Conservation (phyloP, 192 early-diverging fungal species). For the Dimargaris cristalligena region DNA sequence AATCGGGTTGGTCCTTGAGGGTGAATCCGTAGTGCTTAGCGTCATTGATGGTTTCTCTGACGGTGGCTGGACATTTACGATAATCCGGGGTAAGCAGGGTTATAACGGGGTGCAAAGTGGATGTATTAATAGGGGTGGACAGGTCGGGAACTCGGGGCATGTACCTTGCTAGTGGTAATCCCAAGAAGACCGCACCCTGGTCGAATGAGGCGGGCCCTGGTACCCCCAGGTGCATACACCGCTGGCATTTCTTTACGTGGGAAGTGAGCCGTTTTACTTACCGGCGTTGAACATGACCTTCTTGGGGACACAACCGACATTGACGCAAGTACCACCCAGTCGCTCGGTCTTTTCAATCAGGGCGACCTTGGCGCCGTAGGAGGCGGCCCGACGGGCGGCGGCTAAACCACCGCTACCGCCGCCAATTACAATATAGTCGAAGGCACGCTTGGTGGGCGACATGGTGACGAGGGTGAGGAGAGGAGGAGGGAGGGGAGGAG, state of each 20-base stretch:
- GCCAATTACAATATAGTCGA: slow-evolving; percentile 93
- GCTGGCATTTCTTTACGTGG: slow-evolving; percentile 10
- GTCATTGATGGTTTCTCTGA: slow-evolving; percentile 76
- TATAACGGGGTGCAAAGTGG: too few relatives aligned
- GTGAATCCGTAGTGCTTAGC: slow-evolving; percentile 84
- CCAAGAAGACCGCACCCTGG: too few relatives aligned
- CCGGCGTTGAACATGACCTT: slow-evolving; percentile 92
- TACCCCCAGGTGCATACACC: too few relatives aligned
- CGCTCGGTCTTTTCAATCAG: slow-evolving; percentile 66
- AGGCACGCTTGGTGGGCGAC: slow-evolving; percentile 19
- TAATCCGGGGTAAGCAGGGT: too few relatives aligned
- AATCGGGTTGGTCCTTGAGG: slow-evolving; percentile 28
- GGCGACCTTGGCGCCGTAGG: slow-evolving; percentile 80
- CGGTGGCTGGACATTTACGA: slow-evolving; percentile 31
- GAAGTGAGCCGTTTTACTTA: slow-evolving; percentile 17
- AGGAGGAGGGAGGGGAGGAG: too few relatives aligned
- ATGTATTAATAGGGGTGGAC: too few relatives aligned
- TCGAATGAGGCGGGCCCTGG: too few relatives aligned
- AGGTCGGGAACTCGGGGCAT: too few relatives aligned
- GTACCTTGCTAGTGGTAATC: too few relatives aligned
- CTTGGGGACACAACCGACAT: slow-evolving; percentile 84
- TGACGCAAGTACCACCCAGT: slow-evolving; percentile 84
- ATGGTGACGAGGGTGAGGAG: too few relatives aligned
- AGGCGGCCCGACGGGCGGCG: slow-evolving; percentile 79
- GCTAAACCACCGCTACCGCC: slow-evolving; percentile 86